These are phyloP conservation scores for Drechslera avenae DNA, from an alignment of 2,329 filamentous ascomycete species.

Conservation along the genomic window DNA sequence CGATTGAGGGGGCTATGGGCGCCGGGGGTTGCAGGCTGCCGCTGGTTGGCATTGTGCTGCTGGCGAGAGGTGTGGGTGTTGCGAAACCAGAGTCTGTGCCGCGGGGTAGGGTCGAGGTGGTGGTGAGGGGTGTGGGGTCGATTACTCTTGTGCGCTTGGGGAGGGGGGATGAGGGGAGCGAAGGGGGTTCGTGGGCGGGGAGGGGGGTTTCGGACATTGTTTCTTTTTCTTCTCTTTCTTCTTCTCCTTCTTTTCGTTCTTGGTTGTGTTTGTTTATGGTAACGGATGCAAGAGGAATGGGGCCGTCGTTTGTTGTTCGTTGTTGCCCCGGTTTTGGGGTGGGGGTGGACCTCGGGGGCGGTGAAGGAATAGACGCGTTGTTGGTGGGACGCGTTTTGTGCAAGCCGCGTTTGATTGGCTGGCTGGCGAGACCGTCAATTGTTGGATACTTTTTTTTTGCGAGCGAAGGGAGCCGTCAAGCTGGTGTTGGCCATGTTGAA, in stretches of 20 bases:
- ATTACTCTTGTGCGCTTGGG: slow-evolving; percentile 79
- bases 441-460: no score
- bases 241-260: no score
- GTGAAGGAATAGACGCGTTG: not conserved
- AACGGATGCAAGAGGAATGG: no score
- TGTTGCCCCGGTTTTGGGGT: not conserved
- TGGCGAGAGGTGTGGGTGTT: slow-evolving; percentile 43
- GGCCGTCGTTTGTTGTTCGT: no score
- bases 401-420: slow-evolving; percentile 5
- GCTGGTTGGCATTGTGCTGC: slow-evolving; percentile 19
- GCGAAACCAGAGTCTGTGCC: slow-evolving; percentile 42
- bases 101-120: slow-evolving; percentile 33
- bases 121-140: slow-evolving; percentile 45
- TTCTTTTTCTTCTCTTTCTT: no score
- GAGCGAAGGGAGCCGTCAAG: no score
- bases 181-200: slow-evolving; percentile 53
- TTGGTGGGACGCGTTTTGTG: slow-evolving; percentile 11
- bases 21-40: slow-evolving; percentile 31
- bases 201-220: slow-evolving; percentile 38
- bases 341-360: slow-evolving; percentile 1
- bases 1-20: slow-evolving; percentile 30
- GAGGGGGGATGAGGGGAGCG: slow-evolving; percentile 72
- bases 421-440: slow-evolving; percentile 3
- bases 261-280: no score
- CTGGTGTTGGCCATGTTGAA: no score